Conservation (phyloP, 2,329 filamentous ascomycete species). For the Coniella lustricola region DNA sequence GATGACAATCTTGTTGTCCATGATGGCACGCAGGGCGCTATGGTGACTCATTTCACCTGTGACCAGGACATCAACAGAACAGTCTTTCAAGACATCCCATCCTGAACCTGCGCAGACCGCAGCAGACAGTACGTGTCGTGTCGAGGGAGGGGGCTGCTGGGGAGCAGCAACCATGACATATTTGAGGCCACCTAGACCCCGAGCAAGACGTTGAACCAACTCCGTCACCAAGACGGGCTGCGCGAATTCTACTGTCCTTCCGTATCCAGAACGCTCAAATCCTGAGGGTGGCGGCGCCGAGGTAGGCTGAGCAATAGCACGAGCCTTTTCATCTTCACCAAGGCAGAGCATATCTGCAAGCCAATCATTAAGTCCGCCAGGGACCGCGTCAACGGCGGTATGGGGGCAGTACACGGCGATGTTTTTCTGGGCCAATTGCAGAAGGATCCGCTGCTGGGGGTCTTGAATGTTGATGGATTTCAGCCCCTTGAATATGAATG, state of each 20-base stretch:
- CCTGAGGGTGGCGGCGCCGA: conserved; percentile 32
- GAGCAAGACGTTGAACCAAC: conserved; percentile 50
- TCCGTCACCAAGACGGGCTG: conserved; percentile 31
- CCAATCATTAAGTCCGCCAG: conserved; percentile 86
- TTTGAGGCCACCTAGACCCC: conserved; percentile 57
- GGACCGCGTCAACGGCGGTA: conserved; percentile 85
- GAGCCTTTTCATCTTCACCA: conserved; percentile 23
- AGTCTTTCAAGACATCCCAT: conserved; percentile 62
- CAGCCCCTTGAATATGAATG: conserved; percentile 89
- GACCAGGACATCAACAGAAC: conserved; percentile 72
- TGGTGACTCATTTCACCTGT: conserved; percentile 94
- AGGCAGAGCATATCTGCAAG: conserved; percentile 77
- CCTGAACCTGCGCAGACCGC: conserved; percentile 90
- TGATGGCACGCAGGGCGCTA: conserved; percentile 77
- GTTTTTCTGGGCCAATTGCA: conserved; percentile 74
- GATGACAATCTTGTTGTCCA: conserved; percentile 75
- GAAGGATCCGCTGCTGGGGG: conserved; percentile 77
- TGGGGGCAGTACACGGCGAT: conserved; percentile 96
- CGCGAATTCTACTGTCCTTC: conserved; percentile 39
- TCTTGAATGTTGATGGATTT: conserved; percentile 82
- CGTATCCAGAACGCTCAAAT: conserved; percentile 45
- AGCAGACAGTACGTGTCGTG: conserved; percentile 54
- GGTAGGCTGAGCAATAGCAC: conserved; percentile 40
- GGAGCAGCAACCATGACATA: conserved; percentile 27
- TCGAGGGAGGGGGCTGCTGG: conserved; percentile 22